Percentiles rank a stretch among this genome's conserved stretches.
Evolutionary conservation across 768 basidiomycete species (phyloP).

Genomic region (Termitomyces sp.): DNA sequence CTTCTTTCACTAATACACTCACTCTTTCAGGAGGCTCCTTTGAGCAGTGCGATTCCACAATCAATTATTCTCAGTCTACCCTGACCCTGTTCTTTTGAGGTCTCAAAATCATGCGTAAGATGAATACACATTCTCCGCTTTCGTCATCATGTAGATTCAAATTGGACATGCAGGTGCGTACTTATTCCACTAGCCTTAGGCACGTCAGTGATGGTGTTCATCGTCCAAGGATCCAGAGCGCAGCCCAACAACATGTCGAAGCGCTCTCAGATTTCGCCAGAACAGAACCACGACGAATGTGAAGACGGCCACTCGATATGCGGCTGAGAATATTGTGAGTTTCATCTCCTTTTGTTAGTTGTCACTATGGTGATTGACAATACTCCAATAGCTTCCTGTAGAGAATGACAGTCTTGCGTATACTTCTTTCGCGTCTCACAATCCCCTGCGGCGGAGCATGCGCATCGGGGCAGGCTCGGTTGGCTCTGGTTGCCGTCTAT

Average conservation of each 20-base stretch:
- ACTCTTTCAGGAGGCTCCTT: neutral
- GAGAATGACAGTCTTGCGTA: neutral
- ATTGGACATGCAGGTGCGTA: neutral
- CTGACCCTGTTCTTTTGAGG: neutral
- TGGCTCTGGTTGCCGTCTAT: neutral
- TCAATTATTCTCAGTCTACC: neutral
- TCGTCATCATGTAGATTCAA: neutral
- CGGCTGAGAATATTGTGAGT: neutral
- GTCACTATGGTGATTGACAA: neutral
- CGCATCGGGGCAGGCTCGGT: neutral
- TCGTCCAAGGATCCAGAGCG: neutral
- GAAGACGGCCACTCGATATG: neutral
- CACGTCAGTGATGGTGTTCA: too few relatives aligned
- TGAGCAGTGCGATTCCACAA: neutral
- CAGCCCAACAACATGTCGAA: neutral
- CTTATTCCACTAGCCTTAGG: neutral
- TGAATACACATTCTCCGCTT: neutral
- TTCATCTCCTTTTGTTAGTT: neutral
- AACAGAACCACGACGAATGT: neutral
- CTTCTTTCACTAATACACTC: neutral
- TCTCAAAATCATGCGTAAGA: neutral
- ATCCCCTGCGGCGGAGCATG: neutral
- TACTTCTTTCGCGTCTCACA: neutral
- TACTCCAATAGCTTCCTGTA: neutral
- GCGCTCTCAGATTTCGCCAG: neutral